Evolutionary conservation across 148 eudicot species (phyloP), one percentile per base, ranked within the genome.

Genomic region (Rhododendron henanense): DNA sequence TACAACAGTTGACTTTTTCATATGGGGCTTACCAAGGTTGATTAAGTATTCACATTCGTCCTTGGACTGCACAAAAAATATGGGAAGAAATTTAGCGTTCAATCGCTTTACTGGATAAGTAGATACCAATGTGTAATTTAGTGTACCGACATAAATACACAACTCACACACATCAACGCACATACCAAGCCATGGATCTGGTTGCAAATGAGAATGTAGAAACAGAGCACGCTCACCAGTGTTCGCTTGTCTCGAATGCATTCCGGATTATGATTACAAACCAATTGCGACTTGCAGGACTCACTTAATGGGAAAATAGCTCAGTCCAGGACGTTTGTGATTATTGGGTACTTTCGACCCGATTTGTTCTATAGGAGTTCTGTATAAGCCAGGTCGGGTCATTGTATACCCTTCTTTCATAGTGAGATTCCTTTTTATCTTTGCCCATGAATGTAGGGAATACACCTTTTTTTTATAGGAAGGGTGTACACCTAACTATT

Each of bases 21-120:
- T 94, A 81, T 92, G 94, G 71, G 99, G 99, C 90, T 92, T 88
- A 13, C 98, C 98, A 87, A 93, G 95, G 76, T 93, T 92, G 57
- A 96, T 96, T 19, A 96, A 91, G 90, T 96, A 94, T 83, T 94
- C 93, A 81, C 98, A 96, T 90, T 96, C 99, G 8, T 94, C 94
- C 84, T 90, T 87, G n/a, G 99, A 93, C 99, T 96, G 93, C 69
- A 10, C 65, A 33, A 35, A 1, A 84, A 85, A 65, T 9, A 59
- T 7, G 55, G 71, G 35, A 44, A 74, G 25, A 39, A 81, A 69
- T 18, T 81, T 45, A 55, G 47, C 41, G 10, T 23, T 45, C 15
- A 51, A 16, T 69, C 9, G 19, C 61, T 83, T 55, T 55, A 55
- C 61, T 7, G 76, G 39, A 13, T 31, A 71, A 4, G 10, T 31